phyloP scores from a whole-genome alignment of 352 stramenopile species.

The Pythium dissotocum region DNA sequence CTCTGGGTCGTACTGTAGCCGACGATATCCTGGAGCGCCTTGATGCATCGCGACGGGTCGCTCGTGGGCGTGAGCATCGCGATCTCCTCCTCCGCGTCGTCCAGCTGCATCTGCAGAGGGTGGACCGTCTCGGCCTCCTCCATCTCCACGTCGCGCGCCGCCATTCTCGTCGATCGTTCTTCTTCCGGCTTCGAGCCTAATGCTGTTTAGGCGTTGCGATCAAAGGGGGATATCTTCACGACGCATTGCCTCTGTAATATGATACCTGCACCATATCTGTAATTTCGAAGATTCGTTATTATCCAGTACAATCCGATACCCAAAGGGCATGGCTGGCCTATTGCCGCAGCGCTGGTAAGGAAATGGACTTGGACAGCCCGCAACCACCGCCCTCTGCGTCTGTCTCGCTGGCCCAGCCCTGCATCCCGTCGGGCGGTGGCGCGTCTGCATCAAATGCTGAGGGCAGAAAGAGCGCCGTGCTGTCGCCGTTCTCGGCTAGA shows the following conservation, averaged over 20 bases:
- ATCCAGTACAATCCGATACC: conserved; percentile 11
- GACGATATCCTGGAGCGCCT: conserved; percentile 71
- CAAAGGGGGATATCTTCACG: conserved; percentile 25
- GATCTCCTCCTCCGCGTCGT: conserved; percentile 66
- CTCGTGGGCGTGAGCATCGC: conserved; percentile 33
- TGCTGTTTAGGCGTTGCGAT: background rate
- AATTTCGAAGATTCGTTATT: conserved; percentile 10
- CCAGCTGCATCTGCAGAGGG: conserved; percentile 73
- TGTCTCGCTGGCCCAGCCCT: conserved; percentile 25
- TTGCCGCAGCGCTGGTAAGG: conserved; percentile 26
- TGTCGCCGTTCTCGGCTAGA: conserved; percentile 13
- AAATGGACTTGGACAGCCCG: conserved; percentile 33
- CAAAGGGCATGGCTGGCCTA: conserved; percentile 3
- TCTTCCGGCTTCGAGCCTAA: conserved; percentile 13
- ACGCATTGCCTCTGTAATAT: conserved; percentile 1
- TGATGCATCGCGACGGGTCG: conserved; percentile 53
- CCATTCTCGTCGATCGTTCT: conserved; percentile 18
- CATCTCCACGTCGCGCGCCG: conserved; percentile 73
- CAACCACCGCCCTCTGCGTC: background rate
- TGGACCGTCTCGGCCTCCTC: conserved; percentile 61
- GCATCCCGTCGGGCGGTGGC: conserved; percentile 1
- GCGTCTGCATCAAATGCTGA: conserved; percentile 14
- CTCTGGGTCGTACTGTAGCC: conserved; percentile 45
- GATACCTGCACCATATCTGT: conserved; percentile 3
- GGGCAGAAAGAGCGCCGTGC: conserved; percentile 20